Evolutionary conservation across 1,284 basidiomycete species (phyloP), one percentile per base, ranked within the genome.

Genomic region (Papiliotrema terrestris): DNA sequence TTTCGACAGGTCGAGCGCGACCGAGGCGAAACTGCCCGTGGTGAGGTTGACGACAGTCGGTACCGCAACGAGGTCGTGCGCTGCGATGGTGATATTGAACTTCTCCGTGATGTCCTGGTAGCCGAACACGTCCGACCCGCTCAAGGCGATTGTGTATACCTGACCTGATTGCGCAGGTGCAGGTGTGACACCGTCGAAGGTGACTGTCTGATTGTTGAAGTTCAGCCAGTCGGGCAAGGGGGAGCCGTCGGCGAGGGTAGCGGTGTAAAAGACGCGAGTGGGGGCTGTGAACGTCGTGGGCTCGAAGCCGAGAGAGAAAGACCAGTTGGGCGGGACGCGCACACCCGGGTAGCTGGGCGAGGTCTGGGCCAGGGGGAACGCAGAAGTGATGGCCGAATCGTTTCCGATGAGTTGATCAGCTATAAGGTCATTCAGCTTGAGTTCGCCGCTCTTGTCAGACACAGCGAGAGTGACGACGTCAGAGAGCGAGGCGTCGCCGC

Each of bases 291-390:
- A 89, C 1, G 89, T 92, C 49, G 83, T 78, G 57, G 83, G 80
- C 42, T 84, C 78, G 65, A 96, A 85, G 11, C 93, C 94, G 55
- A 97, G 82, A 65, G 89, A 92, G 76, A 95, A 97, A 0, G 89
- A 91, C 91, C 92, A 96, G 29, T 80, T 78, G 2, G 84, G 83
- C 1, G 91, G 92, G 9, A 95, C 82, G 44, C 91, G 81, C 52
- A 96, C 73, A 14, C 83, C 81, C 22, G 88, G 87, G 49, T 80
- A 80, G 17, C 55, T 78, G 64, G 26, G 78, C 74, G 76, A 94
- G 84, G 68, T 89, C 87, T 23, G 80, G 71, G 36, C 76, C 74
- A 57, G 91, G 69, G 51, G 88, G 74, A 46, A 80, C 72, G 60
- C 83, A 69, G 48, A 89, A 64, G 54, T 68, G 41, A 67, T 68